Conservation (phyloP, 371 early-diverging fungal genomes). For the Phascolomyces articulosus region DNA sequence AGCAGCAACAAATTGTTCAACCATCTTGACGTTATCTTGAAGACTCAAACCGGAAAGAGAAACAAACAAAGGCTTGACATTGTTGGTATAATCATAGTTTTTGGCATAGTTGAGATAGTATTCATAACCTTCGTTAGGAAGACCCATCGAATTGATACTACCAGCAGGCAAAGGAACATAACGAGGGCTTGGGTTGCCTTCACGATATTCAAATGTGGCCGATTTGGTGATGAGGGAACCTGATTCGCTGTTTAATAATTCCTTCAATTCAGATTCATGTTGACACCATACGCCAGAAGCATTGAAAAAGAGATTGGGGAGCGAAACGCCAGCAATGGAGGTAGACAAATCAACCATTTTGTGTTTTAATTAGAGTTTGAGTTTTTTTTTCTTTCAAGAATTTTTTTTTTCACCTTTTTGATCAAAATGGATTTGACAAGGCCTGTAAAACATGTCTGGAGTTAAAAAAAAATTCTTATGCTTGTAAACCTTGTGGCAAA, state of each 20-base stretch:
- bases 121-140: slow-evolving; percentile 51
- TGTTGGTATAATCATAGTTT: slow-evolving; percentile 36
- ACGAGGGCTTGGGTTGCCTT: slow-evolving; percentile 53
- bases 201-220: slow-evolving; percentile 41
- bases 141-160: slow-evolving; percentile 58
- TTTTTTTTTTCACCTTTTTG: background rate
- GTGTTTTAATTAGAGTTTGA: slow-evolving; percentile 2
- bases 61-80: slow-evolving; percentile 52
- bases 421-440: background rate
- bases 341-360: slow-evolving; percentile 52
- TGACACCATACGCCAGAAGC: slow-evolving; percentile 55
- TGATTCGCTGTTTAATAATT: slow-evolving; percentile 43
- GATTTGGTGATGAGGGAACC: slow-evolving; percentile 56
- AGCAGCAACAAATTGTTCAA: slow-evolving; percentile 42
- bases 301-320: slow-evolving; percentile 53
- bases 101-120: slow-evolving; percentile 52
- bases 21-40: slow-evolving; percentile 49
- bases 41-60: slow-evolving; percentile 50
- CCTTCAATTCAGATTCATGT: slow-evolving; percentile 40
- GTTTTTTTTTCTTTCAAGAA: background rate
- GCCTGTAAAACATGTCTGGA: too few species aligned
- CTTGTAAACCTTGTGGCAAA: too few species aligned
- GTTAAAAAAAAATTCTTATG: too few species aligned
- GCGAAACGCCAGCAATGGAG: slow-evolving; percentile 42
- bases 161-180: slow-evolving; percentile 41